Evolutionary conservation across 768 basidiomycete genomes (phyloP).

Genomic region (Russula sp.): DNA sequence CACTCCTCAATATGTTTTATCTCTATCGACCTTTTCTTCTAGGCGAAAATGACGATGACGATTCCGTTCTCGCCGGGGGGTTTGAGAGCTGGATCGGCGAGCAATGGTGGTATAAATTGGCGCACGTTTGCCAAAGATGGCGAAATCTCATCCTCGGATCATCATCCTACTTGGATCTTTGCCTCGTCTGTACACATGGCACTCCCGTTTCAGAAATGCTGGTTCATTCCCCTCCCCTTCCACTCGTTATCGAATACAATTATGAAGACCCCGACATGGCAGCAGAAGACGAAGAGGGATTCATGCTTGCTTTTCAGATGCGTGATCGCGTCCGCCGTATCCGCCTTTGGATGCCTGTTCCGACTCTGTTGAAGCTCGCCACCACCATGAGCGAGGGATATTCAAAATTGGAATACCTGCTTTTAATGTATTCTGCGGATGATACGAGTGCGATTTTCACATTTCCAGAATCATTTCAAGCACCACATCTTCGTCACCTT

Average conservation of each 20-base stretch:
- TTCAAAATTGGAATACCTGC: background rate
- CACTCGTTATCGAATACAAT: background rate
- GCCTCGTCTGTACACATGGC: background rate
- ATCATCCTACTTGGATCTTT: no score
- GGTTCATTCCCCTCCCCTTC: background rate
- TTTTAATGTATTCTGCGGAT: background rate
- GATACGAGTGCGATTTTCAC: background rate
- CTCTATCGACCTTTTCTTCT: no score
- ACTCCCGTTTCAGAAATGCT: background rate
- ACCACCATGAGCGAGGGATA: background rate
- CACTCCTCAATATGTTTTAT: no score
- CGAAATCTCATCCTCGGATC: no score
- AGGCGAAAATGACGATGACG: no score
- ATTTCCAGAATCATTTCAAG: background rate
- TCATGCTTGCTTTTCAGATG: background rate
- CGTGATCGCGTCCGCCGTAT: background rate
- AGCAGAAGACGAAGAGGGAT: background rate
- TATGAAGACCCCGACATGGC: background rate
- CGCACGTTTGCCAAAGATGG: no score
- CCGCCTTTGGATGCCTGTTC: background rate
- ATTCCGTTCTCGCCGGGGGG: no score
- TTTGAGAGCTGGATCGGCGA: no score
- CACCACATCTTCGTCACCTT: background rate
- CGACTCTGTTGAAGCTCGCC: background rate
- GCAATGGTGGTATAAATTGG: no score